Conservation (phyloP, 106 monocot species). For the Platanthera zijinensis region DNA sequence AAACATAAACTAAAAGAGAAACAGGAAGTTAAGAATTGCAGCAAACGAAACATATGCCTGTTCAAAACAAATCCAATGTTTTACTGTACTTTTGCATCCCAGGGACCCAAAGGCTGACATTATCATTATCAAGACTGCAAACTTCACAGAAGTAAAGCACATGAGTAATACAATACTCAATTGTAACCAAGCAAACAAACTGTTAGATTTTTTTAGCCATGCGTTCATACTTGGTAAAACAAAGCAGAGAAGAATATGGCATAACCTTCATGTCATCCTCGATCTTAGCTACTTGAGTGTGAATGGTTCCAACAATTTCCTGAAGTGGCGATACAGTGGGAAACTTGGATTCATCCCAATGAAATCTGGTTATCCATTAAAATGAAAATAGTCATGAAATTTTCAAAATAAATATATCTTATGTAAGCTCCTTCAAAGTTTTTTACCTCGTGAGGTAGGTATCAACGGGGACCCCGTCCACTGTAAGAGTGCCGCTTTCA, state of each 20-base stretch:
- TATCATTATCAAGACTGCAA: neutral
- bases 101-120: neutral
- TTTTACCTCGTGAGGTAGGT: constrained; percentile 81
- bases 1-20: neutral
- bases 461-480: constrained; percentile 90
- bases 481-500: constrained; percentile 71
- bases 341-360: constrained; percentile 93
- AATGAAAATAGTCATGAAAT: neutral
- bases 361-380: constrained; percentile 38
- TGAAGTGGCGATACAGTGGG: constrained; percentile 83
- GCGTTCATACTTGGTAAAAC: neutral
- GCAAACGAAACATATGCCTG: neutral
- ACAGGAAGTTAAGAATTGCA: neutral
- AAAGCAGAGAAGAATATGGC: neutral
- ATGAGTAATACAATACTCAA: neutral
- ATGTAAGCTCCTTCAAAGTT: neutral
- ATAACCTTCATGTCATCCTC: constrained; percentile 97
- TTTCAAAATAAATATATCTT: neutral
- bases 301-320: constrained; percentile 82
- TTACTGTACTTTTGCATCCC: neutral
- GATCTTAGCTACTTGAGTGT: constrained; percentile 70
- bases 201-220: neutral
- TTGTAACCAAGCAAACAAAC: neutral
- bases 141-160: neutral
- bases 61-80: neutral